Percentiles rank a stretch among this genome's conserved stretches.
phyloP scores from a whole-genome alignment of 208 protist genomes.

The Tritrichomonas foetus region DNA sequence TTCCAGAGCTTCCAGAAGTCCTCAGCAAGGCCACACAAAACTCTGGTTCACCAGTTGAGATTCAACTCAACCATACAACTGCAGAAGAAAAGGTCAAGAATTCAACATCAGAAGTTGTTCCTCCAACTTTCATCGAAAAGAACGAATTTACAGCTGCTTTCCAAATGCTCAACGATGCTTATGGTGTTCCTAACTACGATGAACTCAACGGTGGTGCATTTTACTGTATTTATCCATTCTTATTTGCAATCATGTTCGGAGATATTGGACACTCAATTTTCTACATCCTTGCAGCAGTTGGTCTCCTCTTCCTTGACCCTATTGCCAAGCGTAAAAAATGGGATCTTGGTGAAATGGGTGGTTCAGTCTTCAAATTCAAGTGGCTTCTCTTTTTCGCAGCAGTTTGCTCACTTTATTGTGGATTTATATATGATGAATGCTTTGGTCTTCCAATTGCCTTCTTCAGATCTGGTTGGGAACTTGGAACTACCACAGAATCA shows the following conservation, averaged over 20 bases:
- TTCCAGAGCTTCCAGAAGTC: neutral
- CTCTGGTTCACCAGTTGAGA: neutral
- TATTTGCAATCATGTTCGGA: constrained; percentile 99
- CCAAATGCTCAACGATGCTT: constrained; percentile 87
- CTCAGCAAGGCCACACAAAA: neutral
- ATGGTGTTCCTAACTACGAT: constrained; percentile 62
- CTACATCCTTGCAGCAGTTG: constrained; percentile 28
- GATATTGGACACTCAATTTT: constrained; percentile 89
- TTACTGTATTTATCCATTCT: constrained; percentile 61
- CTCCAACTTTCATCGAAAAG: constrained; percentile 87
- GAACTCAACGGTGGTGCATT: constrained; percentile 54
- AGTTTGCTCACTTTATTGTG: constrained; percentile 86
- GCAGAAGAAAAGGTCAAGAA: neutral
- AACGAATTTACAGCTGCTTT: constrained; percentile 88
- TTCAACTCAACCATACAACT: neutral
- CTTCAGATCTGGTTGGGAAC: constrained; percentile 41
- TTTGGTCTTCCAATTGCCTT: constrained; percentile 67
- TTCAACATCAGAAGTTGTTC: constrained; percentile 43
- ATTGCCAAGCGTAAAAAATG: neutral
- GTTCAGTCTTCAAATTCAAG: constrained; percentile 46
- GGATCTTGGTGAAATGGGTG: neutral
- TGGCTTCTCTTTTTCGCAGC: constrained; percentile 91
- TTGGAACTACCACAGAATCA: no score
- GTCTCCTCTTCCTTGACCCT: neutral
- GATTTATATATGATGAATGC: constrained; percentile 92